phyloP scores from a whole-genome alignment of 2,329 filamentous ascomycete species.

The Torrubiella hemipterigena region DNA sequence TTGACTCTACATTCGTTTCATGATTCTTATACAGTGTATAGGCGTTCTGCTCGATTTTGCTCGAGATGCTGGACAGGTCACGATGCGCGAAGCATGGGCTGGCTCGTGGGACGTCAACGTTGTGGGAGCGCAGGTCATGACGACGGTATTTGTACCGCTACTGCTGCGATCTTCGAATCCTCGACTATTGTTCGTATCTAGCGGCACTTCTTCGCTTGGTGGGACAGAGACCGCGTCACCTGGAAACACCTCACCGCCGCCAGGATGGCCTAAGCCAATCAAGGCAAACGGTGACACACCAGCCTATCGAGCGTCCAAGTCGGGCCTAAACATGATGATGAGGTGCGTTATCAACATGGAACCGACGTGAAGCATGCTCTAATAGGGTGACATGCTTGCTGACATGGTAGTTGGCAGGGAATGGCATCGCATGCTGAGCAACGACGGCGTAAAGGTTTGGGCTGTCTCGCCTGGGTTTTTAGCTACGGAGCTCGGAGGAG shows the following conservation, averaged over 20 bases:
- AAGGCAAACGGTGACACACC: slow-evolving; percentile 16
- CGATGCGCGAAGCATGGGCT: slow-evolving; percentile 26
- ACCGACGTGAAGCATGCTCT: too few relatives aligned
- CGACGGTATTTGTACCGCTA: slow-evolving; percentile 27
- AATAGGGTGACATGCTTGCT: too few relatives aligned
- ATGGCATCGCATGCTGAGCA: slow-evolving; percentile 25
- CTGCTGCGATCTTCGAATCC: slow-evolving; percentile 27
- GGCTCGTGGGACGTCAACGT: slow-evolving; percentile 35
- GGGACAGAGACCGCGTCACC: slow-evolving; percentile 15
- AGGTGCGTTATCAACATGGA: too few relatives aligned
- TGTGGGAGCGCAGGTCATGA: slow-evolving; percentile 28
- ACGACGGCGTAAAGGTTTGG: slow-evolving; percentile 36
- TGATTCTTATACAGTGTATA: slow-evolving; percentile 6
- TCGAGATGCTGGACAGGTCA: slow-evolving; percentile 9
- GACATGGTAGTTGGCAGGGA: too few relatives aligned
- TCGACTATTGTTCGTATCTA: slow-evolving; percentile 31
- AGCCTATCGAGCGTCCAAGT: slow-evolving; percentile 9
- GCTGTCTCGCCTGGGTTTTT: slow-evolving; percentile 29
- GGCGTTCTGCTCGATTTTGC: slow-evolving; percentile 27
- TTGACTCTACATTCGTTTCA: background rate
- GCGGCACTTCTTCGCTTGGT: slow-evolving; percentile 23
- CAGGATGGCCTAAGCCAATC: slow-evolving; percentile 38
- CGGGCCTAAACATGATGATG: slow-evolving; percentile 10
- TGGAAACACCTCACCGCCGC: slow-evolving; percentile 13
- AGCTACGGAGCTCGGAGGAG: slow-evolving; percentile 28